Evolutionary conservation across 768 basidiomycete species (phyloP).

Genomic region (Tephrocybe sp.): DNA sequence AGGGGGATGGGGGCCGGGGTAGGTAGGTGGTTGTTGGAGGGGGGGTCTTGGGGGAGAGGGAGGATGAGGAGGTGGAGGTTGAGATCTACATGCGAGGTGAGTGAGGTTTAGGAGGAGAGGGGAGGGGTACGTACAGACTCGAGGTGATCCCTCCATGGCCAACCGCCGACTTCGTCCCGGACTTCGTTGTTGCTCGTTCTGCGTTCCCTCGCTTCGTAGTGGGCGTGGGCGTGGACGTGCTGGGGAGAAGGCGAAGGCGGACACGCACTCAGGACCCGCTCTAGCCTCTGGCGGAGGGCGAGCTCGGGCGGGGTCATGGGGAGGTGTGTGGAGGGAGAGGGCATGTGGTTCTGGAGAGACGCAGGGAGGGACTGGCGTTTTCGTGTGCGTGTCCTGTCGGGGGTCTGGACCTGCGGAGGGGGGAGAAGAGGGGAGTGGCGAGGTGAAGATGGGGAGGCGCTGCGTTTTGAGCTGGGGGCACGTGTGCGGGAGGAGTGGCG

Average conservation of each 20-base stretch:
- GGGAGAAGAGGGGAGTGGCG: not conserved
- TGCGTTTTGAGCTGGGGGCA: not conserved
- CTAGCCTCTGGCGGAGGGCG: conserved; percentile 51
- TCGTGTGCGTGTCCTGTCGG: not conserved
- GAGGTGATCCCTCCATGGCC: conserved; percentile 23
- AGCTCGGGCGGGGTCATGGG: conserved; percentile 10
- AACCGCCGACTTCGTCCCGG: conserved; percentile 26
- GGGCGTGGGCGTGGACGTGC: not conserved
- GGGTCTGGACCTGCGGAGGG: not conserved
- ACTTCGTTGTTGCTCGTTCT: conserved; percentile 27
- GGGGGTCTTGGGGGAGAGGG: not conserved
- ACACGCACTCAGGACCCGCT: conserved; percentile 42
- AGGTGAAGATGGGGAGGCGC: not conserved
- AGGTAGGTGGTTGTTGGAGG: no score
- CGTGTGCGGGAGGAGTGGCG: not conserved
- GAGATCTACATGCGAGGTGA: not conserved
- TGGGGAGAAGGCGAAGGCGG: not conserved
- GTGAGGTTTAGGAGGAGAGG: not conserved
- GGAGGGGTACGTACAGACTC: no score
- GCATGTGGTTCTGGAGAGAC: no score
- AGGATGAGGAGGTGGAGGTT: not conserved
- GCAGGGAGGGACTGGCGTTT: not conserved
- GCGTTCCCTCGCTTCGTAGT: conserved; percentile 13
- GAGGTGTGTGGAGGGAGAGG: not conserved
- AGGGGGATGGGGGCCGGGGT: no score